Evolutionary conservation across 768 basidiomycete genomes (phyloP).

Genomic region (Boletellus ananiceps): DNA sequence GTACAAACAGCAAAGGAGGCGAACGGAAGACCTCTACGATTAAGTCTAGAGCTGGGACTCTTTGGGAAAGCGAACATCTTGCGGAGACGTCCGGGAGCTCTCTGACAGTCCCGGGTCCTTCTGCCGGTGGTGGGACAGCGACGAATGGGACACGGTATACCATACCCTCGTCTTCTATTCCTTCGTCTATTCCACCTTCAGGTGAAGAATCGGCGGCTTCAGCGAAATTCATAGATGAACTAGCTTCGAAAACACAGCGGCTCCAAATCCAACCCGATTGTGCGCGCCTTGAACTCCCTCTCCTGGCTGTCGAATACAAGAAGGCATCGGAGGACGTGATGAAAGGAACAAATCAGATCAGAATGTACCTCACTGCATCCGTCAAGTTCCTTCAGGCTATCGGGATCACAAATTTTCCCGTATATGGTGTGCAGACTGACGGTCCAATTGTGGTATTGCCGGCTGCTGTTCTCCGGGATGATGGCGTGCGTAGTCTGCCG

Average conservation of each 20-base stretch:
- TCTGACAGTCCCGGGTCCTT: background rate
- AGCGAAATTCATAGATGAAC: background rate
- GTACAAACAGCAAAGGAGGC: background rate
- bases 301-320: slow-evolving; percentile 7
- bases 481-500: background rate
- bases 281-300: slow-evolving; percentile 1
- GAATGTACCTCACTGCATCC: slow-evolving; percentile 8
- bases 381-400: slow-evolving; percentile 5
- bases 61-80: background rate
- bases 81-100: background rate
- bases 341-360: slow-evolving; percentile 4
- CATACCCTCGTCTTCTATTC: background rate
- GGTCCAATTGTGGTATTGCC: slow-evolving; percentile 1
- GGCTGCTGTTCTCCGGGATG: background rate
- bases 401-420: slow-evolving; percentile 1
- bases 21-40: background rate
- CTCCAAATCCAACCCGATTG: background rate
- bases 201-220: background rate
- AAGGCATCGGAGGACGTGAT: background rate
- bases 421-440: slow-evolving; percentile 9
- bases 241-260: background rate
- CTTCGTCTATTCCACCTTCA: background rate
- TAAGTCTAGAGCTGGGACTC: background rate
- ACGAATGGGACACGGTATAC: background rate
- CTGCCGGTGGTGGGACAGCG: background rate